A percentile compares a stretch with the other conserved stretches of the same genome.
Conservation (phyloP, 2,329 filamentous ascomycete species). For the Calonectria pseudoturangicola region DNA sequence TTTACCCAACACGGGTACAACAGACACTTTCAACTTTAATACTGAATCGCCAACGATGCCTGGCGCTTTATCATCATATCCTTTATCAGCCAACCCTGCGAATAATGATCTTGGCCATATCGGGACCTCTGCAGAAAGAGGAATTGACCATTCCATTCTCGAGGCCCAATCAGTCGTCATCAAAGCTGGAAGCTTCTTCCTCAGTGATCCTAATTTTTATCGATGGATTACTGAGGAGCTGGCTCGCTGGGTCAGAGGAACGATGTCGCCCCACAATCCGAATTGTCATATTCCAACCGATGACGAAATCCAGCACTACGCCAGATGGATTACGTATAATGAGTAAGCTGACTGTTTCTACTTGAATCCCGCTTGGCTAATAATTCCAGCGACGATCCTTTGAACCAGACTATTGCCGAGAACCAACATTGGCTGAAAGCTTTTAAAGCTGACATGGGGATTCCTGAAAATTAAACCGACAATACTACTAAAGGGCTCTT, state of each 20-base stretch:
- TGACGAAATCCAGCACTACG: slow-evolving; percentile 46
- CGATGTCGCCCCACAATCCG: slow-evolving; percentile 48
- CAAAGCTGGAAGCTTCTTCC: slow-evolving; percentile 37
- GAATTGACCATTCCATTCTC: slow-evolving; percentile 20
- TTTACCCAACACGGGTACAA: slow-evolving; percentile 16
- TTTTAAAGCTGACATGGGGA: slow-evolving; percentile 42
- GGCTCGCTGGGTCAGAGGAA: slow-evolving; percentile 41
- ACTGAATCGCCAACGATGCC: neutral
- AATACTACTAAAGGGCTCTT: neutral
- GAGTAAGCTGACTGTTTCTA: slow-evolving; percentile 33
- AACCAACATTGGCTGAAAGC: slow-evolving; percentile 40
- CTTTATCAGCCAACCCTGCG: neutral
- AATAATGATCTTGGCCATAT: neutral
- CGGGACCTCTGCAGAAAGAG: neutral
- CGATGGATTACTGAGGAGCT: slow-evolving; percentile 43
- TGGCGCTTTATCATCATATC: slow-evolving; percentile 11
- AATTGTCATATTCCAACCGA: slow-evolving; percentile 42
- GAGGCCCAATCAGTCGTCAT: slow-evolving; percentile 39
- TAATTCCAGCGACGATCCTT: slow-evolving; percentile 38
- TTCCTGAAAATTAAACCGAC: slow-evolving; percentile 2
- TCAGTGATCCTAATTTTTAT: slow-evolving; percentile 45
- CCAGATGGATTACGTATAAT: slow-evolving; percentile 43
- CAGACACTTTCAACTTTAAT: neutral
- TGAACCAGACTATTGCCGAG: slow-evolving; percentile 45
- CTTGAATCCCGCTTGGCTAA: neutral